Conservation (phyloP, 768 basidiomycete genomes). For the Mycena floridula region DNA sequence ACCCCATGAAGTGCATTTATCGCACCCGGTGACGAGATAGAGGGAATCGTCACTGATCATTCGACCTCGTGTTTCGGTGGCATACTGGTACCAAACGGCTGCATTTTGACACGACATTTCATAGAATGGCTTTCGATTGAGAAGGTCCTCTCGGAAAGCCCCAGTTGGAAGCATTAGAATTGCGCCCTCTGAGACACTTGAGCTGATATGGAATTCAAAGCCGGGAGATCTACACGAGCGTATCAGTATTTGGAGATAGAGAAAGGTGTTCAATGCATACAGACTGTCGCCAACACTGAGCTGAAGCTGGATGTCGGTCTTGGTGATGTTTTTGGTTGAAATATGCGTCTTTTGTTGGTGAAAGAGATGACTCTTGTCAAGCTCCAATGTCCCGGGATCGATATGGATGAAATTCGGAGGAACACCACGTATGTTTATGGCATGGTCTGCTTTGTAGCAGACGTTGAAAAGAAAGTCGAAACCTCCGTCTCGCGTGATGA, state of each 20-base stretch:
- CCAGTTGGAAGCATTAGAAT: background rate
- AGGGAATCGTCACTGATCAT: background rate
- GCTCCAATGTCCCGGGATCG: background rate
- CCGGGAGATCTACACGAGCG: too few species aligned
- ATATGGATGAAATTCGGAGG: background rate
- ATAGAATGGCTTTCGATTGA: background rate
- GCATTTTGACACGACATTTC: background rate
- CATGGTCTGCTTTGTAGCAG: background rate
- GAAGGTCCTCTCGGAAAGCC: background rate
- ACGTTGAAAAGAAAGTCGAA: conserved; percentile 25
- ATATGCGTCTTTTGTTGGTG: background rate
- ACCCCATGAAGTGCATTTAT: conserved; percentile 1
- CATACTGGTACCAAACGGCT: background rate
- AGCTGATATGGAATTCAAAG: background rate
- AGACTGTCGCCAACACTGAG: background rate
- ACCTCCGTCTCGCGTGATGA: conserved; percentile 17
- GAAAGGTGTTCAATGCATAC: too few species aligned
- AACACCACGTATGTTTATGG: background rate
- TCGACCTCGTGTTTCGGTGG: background rate
- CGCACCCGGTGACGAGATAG: conserved; percentile 5
- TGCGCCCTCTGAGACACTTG: background rate
- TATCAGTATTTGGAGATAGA: too few species aligned
- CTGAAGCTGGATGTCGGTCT: background rate
- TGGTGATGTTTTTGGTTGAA: background rate
- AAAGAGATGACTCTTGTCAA: background rate